Conservation (phyloP, 495 filamentous ascomycete species). For the Aspergillus heteromorphus region DNA sequence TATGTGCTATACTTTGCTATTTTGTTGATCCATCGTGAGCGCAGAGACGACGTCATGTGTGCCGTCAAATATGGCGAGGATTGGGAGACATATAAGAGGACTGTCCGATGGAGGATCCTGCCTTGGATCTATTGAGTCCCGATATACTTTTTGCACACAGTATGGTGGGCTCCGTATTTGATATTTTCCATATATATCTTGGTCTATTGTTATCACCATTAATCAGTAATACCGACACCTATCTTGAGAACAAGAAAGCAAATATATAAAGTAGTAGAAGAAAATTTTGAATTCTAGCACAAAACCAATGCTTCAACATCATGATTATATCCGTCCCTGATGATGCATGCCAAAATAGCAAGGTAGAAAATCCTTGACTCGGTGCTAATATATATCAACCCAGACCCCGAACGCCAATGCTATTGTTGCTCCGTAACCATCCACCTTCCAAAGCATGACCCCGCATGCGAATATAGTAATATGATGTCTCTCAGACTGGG, state of each 20-base stretch:
- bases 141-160: too few species aligned
- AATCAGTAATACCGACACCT: too few species aligned
- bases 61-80: slow-evolving; percentile 77
- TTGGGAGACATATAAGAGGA: slow-evolving; percentile 74
- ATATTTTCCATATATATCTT: too few species aligned
- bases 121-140: slow-evolving; percentile 66
- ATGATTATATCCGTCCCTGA: too few species aligned
- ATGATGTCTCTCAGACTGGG: neutral
- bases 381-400: neutral
- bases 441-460: neutral
- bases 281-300: too few species aligned
- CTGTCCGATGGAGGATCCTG: slow-evolving; percentile 71
- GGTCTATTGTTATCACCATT: too few species aligned
- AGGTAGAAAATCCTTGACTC: too few species aligned
- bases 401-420: neutral
- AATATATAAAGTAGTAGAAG: too few species aligned
- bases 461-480: neutral
- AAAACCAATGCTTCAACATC: too few species aligned
- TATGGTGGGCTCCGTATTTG: too few species aligned
- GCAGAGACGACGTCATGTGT: slow-evolving; percentile 81
- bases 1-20: slow-evolving; percentile 82
- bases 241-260: too few species aligned
- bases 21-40: slow-evolving; percentile 73
- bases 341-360: too few species aligned
- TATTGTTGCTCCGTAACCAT: neutral